A percentile compares a stretch with the other conserved stretches of the same genome.
These are phyloP conservation scores for Blastobotrys americana DNA, from an alignment of 805 yeast genomes.

Conservation along the genomic window DNA sequence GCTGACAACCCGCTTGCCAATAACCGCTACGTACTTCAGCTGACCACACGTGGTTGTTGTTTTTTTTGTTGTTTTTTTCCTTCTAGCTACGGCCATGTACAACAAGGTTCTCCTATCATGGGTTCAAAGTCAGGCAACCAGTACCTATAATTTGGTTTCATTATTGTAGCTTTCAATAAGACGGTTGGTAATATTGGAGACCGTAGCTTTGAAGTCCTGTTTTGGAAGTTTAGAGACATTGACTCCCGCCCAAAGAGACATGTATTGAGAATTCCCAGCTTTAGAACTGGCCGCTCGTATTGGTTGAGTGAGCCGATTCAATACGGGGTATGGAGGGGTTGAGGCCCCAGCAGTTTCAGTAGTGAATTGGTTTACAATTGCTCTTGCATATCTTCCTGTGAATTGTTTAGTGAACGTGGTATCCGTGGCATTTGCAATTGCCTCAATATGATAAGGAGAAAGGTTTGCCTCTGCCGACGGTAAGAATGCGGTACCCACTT, in stretches of 20 bases:
- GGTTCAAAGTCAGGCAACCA: too few species aligned
- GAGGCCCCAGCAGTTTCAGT: slow-evolving; percentile 4
- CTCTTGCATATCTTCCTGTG: slow-evolving; percentile 22
- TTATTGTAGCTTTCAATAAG: neutral
- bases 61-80: too few species aligned
- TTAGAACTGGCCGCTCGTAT: slow-evolving; percentile 13
- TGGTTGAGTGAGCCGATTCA: slow-evolving; percentile 20
- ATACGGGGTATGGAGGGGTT: slow-evolving; percentile 18
- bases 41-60: too few species aligned
- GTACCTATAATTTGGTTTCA: too few species aligned
- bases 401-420: slow-evolving; percentile 17
- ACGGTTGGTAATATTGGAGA: neutral
- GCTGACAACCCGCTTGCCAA: too few species aligned
- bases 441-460: neutral
- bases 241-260: slow-evolving; percentile 18
- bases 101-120: too few species aligned
- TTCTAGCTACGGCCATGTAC: too few species aligned
- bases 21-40: too few species aligned
- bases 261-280: slow-evolving; percentile 4
- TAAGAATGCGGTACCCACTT: slow-evolving; percentile 49
- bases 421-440: slow-evolving; percentile 1
- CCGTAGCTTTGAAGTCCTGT: neutral
- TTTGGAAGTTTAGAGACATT: neutral
- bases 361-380: slow-evolving; percentile 13
- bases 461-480: neutral